Conservation (phyloP, 345 rosid genomes). For the Eucalyptus albens region DNA sequence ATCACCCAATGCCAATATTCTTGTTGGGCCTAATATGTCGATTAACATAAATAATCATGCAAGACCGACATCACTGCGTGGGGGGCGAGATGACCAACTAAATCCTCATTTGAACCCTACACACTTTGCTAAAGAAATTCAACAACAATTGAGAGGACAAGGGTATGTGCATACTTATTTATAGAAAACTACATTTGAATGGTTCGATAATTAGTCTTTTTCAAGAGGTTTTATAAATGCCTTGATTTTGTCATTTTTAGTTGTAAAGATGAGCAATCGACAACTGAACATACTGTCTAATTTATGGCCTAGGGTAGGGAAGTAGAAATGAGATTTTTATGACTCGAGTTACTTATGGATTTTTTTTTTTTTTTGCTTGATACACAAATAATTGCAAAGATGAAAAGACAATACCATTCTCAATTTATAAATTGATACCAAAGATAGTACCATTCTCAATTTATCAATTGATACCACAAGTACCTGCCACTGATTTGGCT, state of each 20-base stretch:
- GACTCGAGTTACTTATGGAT: neutral
- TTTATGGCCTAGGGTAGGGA: neutral
- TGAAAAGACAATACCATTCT: neutral
- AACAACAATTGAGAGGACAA: neutral
- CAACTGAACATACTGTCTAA: fast-evolving
- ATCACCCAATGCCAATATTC: neutral
- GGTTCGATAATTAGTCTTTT: too few species aligned
- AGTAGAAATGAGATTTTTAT: neutral
- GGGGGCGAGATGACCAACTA: neutral
- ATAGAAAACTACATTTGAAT: neutral
- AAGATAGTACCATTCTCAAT: too few species aligned
- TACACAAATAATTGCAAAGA: neutral
- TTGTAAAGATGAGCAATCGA: neutral
- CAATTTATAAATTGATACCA: too few species aligned
- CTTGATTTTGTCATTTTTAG: neutral
- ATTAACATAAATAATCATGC: too few species aligned
- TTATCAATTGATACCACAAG: neutral
- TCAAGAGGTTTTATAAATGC: neutral
- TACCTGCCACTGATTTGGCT: neutral
- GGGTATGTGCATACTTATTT: neutral
- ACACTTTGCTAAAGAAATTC: neutral
- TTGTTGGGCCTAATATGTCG: neutral
- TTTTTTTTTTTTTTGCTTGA: neutral
- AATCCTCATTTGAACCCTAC: neutral
- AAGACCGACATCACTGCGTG: neutral